Base-by-base conservation (phyloP, 1,284 basidiomycete genomes). In the Neolentinus lepideus region DNA sequence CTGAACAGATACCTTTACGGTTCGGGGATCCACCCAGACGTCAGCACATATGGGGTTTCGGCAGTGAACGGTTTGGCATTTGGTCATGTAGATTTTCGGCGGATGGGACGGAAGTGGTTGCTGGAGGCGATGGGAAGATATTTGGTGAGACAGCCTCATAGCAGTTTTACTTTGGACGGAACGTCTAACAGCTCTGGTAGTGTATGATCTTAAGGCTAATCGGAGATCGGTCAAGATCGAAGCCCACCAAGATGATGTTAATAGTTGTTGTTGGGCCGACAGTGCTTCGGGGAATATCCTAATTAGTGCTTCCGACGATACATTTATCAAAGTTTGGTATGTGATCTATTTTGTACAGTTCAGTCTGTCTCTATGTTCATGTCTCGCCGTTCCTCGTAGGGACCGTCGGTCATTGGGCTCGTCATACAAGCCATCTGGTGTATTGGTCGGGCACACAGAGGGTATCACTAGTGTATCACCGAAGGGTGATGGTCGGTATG, bases 61-160 rank as follows among this genome's bases (percentile, higher is more conserved):
- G 73, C n/a, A 72, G 77, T 10, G 76, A 79, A 51, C 66, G 75
- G 24, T 88, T 85, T 63, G 85, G 87, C 12, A 92, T 98, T 56
- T 98, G 92, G 88, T 87, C 91, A 60, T 93, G 97, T 67, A 84
- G 92, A 24, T 99, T 98, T 68, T 97, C 93, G 31, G 93, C 94
- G 12, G 95, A 98, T 65, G 94, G 94, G 0, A 90, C 90, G 56
- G 97, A 99, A 70, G 85, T 98, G 19, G 75, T 90, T 53, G 87
- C 88, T 25, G 88, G 88, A 11, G 88, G 88, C 22, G 83, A 78
- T 54, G 85, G 87, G 3, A 81, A 85, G 57, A 85, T 94, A 36
- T 90, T 90, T 66, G 90, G 92, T 85, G 68, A 58, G 75, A 60
- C 29, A 31, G 29, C 6, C 27, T 11, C 3, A 12, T 36, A 3